Percentiles rank a stretch among this genome's conserved stretches.
Evolutionary conservation across 192 early-diverging fungal species (phyloP).

Genomic region (Gamsiella multidivaricata): DNA sequence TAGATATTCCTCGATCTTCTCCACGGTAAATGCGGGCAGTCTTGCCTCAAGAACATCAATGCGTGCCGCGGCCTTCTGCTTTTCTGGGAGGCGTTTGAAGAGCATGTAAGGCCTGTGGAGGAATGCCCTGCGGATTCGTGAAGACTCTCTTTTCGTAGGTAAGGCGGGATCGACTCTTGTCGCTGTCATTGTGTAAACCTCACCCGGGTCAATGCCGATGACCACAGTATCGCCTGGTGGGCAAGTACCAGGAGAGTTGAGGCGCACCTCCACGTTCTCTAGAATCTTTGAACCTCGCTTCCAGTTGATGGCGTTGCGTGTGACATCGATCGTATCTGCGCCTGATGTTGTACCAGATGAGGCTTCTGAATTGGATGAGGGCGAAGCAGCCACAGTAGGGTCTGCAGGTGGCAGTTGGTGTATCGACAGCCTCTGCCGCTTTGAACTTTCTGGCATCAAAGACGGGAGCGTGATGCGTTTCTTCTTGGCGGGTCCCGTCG

Average conservation of each 20-base stretch:
- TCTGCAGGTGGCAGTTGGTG: no score
- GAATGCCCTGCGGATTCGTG: background rate
- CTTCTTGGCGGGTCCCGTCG: no score
- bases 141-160: background rate
- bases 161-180: background rate
- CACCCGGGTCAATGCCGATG: constrained; percentile 1
- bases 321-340: no score
- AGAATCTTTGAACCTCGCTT: background rate
- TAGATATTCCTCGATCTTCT: background rate
- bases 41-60: background rate
- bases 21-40: background rate
- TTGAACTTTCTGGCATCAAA: no score
- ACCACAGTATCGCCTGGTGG: background rate
- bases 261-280: background rate
- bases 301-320: background rate
- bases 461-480: no score
- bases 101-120: background rate
- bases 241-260: background rate
- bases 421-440: no score
- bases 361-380: background rate
- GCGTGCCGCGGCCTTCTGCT: background rate
- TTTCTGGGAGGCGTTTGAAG: background rate
- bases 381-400: background rate
- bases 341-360: background rate
- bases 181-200: background rate